phyloP scores from a whole-genome alignment of 495 filamentous ascomycete species.

The Recurvomyces mirabilis region DNA sequence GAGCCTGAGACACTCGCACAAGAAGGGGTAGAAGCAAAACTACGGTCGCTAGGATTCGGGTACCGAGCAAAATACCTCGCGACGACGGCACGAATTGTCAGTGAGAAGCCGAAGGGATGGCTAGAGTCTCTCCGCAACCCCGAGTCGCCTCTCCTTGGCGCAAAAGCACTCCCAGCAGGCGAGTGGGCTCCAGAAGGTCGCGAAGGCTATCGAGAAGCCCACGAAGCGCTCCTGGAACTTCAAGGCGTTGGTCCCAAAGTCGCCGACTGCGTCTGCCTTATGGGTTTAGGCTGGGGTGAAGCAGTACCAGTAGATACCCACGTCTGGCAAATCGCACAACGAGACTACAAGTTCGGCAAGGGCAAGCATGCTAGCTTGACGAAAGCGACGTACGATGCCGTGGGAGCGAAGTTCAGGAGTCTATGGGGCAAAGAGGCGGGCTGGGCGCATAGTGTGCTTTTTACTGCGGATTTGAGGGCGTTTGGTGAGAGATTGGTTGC shows the following conservation, averaged over 20 bases:
- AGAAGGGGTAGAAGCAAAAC: slow-evolving; percentile 58
- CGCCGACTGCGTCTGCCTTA: slow-evolving; percentile 88
- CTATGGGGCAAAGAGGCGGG: slow-evolving; percentile 92
- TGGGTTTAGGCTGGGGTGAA: slow-evolving; percentile 96
- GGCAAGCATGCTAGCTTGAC: slow-evolving; percentile 74
- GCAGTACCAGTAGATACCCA: slow-evolving; percentile 94
- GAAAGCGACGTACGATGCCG: slow-evolving; percentile 76
- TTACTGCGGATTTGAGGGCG: slow-evolving; percentile 81
- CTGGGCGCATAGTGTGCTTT: slow-evolving; percentile 95
- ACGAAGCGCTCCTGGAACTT: slow-evolving; percentile 64
- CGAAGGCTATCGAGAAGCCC: slow-evolving; percentile 66
- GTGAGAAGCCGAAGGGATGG: slow-evolving; percentile 60
- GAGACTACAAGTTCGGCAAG: slow-evolving; percentile 89
- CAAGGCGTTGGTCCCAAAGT: slow-evolving; percentile 94
- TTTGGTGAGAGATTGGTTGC: slow-evolving; percentile 57
- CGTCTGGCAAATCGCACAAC: slow-evolving; percentile 95
- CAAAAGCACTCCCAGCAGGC: slow-evolving; percentile 32
- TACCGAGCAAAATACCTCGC: slow-evolving; percentile 89
- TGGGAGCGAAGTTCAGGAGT: slow-evolving; percentile 79
- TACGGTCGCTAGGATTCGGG: slow-evolving; percentile 81
- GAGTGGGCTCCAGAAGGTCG: slow-evolving; percentile 48
- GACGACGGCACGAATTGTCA: slow-evolving; percentile 67
- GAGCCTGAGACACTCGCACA: slow-evolving; percentile 56
- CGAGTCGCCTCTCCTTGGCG: slow-evolving; percentile 51
- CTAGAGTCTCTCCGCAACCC: slow-evolving; percentile 65